Percentiles rank a stretch among this genome's conserved stretches.
Evolutionary conservation across 345 rosid genomes (phyloP).

Genomic region (Eucalyptus pauciflora): DNA sequence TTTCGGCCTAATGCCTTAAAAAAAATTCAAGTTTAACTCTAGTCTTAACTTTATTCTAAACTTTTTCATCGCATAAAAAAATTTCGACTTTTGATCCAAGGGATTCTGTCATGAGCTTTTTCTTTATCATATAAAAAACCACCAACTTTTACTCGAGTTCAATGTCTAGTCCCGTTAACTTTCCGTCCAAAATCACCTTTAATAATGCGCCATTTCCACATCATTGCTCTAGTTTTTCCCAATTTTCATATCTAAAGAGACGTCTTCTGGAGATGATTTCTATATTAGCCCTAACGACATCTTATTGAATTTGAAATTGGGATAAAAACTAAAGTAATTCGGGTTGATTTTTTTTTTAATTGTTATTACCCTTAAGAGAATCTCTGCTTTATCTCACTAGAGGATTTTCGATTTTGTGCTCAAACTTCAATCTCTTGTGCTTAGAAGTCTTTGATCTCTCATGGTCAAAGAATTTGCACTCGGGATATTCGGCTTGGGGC

Average conservation of each 20-base stretch:
- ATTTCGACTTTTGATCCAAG: rapidly evolving
- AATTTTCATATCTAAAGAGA: too few species aligned
- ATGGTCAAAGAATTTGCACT: neutral
- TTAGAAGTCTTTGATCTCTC: neutral
- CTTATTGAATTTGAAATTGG: neutral
- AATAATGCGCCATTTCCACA: rapidly evolving
- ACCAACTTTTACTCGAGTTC: rapidly evolving
- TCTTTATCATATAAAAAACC: neutral
- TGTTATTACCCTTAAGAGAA: neutral
- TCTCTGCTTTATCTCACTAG: rapidly evolving
- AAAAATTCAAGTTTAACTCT: neutral
- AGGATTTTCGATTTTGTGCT: neutral
- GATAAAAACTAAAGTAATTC: neutral
- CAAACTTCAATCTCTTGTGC: neutral
- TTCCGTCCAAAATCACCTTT: rapidly evolving
- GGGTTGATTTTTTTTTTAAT: too few species aligned
- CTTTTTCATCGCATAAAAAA: neutral
- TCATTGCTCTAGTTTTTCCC: neutral
- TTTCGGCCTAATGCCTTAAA: neutral
- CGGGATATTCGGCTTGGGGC: rapidly evolving
- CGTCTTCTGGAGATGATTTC: neutral
- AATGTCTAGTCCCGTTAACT: rapidly evolving
- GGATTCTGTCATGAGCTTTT: neutral
- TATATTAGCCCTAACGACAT: neutral
- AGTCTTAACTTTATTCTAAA: neutral